Conservation (phyloP, 2,329 filamentous ascomycete genomes). For the Colletotrichum simmondsii region DNA sequence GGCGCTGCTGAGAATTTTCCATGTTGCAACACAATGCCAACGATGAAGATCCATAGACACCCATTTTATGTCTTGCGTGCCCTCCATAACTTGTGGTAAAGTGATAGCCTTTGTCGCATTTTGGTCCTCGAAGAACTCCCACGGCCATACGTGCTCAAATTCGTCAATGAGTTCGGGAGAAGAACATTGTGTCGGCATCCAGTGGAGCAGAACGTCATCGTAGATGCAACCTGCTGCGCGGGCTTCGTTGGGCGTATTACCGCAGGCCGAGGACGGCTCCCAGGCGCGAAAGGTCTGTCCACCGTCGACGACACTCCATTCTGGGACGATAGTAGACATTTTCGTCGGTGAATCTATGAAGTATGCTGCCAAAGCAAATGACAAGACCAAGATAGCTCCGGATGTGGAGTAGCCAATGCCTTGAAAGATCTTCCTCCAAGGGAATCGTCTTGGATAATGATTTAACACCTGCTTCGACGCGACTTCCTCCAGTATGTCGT, state of each 20-base stretch:
- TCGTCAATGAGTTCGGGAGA: not conserved
- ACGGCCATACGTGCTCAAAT: not conserved
- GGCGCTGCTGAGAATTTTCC: constrained; percentile 11
- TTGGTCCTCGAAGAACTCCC: not conserved
- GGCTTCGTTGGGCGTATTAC: not conserved
- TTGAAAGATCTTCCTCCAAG: not conserved
- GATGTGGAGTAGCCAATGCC: not conserved
- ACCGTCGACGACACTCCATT: not conserved
- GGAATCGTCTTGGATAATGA: not conserved
- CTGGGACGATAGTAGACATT: not conserved
- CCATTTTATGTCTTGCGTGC: constrained; percentile 6
- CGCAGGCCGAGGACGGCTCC: not conserved
- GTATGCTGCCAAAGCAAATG: not conserved
- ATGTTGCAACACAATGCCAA: constrained; percentile 9
- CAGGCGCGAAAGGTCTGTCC: not conserved
- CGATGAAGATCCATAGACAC: constrained; percentile 10
- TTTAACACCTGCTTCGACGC: not conserved
- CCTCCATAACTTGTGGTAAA: not conserved
- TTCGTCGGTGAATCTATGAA: not conserved
- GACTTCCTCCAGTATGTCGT: not conserved
- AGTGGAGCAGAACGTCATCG: not conserved
- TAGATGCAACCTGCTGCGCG: not conserved
- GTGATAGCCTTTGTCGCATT: not conserved
- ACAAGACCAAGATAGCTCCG: not conserved
- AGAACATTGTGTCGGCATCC: not conserved